phyloP scores from a whole-genome alignment of 257 asterid species.

The Verbascum thapsus region DNA sequence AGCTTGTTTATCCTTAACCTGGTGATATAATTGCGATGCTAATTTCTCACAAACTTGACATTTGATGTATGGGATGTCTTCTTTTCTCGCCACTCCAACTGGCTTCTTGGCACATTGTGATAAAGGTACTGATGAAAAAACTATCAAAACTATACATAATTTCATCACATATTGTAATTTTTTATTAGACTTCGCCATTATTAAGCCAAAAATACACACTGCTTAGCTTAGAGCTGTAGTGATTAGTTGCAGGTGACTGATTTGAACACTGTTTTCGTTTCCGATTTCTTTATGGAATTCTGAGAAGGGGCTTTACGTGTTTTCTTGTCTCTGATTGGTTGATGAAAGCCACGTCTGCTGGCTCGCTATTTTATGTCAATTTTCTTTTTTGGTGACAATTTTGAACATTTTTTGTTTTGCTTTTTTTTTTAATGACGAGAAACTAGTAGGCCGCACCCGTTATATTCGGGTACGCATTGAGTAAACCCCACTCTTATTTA shows the following conservation, averaged over 20 bases:
- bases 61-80: slow-evolving; percentile 82
- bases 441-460: too few species aligned
- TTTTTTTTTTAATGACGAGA: too few species aligned
- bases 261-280: background rate
- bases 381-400: too few species aligned
- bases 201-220: slow-evolving; percentile 9
- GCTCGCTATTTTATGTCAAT: background rate
- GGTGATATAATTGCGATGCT: slow-evolving; percentile 62
- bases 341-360: slow-evolving; percentile 36
- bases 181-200: slow-evolving; percentile 48
- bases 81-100: slow-evolving; percentile 73
- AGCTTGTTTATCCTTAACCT: slow-evolving; percentile 69
- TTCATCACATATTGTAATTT: slow-evolving; percentile 10
- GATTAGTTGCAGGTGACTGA: background rate
- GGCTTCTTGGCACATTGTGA: slow-evolving; percentile 68
- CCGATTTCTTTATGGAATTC: background rate
- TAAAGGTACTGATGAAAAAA: slow-evolving; percentile 42
- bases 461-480: too few species aligned
- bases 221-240: slow-evolving; percentile 19
- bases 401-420: too few species aligned
- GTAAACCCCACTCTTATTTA: too few species aligned
- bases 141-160: slow-evolving; percentile 29
- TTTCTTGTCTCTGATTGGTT: slow-evolving; percentile 40
- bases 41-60: slow-evolving; percentile 81
- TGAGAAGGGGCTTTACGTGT: slow-evolving; percentile 36